Base-by-base conservation (phyloP, 208 protist genomes). In the Crithidia fasciculata region DNA sequence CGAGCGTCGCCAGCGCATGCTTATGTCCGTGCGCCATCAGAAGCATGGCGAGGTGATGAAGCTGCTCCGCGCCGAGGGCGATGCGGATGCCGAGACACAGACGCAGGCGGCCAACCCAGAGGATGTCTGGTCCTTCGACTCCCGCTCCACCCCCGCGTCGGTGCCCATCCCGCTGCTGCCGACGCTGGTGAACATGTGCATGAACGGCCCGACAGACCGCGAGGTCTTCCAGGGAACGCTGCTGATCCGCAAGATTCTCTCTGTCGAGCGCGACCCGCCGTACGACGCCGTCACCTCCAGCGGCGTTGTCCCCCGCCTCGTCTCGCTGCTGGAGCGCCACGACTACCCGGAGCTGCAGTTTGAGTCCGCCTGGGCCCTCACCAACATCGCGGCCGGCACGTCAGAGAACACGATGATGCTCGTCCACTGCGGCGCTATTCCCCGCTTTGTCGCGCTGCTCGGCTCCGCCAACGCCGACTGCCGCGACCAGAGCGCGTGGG, bases 301-400 rank as follows among this genome's bases (percentile, higher is more conserved):
- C 44, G 97, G 98, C 59, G 92, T 99, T 2, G 89, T 99, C 16
- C 97, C 98, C n/a, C 73, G 77, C 41, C 85, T 99, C 37, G 92
- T 99, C 4, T 43, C 94, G 39, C 94, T 99, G 70, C 87, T 99
- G 40, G 71, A 88, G 55, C 76, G 71, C n/a, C 60, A 76, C 44
- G 83, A 98, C 15, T 75, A 85, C 61, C 83, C 89, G 2, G 69
- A 92, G 62, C 81, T 99, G 65, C 98, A 99, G 92, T 99, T 99
- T 82, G 99, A 99, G 91, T 90, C 97, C 13, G 97, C 98, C 5
- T 99, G 99, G 99, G 97, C 98, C 4, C 86, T 99, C 39, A 99
- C 98, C 4, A 99, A 99, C 88, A 98, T 99, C 62, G 98, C 98
- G 15, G 99, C 98, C 10, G 99, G 98, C 47, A 98, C 96, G 16